Evolutionary conservation across 805 yeast genomes (phyloP).

Genomic region (Wickerhamiella nectarea): DNA sequence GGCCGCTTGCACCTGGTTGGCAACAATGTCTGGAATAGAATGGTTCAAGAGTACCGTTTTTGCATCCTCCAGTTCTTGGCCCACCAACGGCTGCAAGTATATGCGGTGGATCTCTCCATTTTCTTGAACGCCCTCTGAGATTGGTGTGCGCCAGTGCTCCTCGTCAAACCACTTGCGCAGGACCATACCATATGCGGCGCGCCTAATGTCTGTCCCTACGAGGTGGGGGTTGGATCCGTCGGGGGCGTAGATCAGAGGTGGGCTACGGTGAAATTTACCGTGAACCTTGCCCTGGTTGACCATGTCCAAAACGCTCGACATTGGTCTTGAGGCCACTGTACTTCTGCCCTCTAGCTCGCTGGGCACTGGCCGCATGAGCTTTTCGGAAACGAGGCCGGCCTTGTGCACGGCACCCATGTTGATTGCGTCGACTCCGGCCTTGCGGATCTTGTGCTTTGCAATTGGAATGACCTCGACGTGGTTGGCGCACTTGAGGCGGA

Average conservation of each 20-base stretch:
- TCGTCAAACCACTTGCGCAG: not conserved
- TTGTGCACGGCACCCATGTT: constrained; percentile 2
- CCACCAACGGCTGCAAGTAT: not conserved
- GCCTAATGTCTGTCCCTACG: constrained; percentile 3
- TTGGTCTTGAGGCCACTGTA: not conserved
- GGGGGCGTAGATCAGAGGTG: not conserved
- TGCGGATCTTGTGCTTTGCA: not conserved
- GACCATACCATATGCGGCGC: constrained; percentile 1
- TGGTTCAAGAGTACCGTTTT: not conserved
- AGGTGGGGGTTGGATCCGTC: not conserved
- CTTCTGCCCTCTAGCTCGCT: not conserved
- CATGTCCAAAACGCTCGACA: not conserved
- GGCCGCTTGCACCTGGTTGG: not conserved
- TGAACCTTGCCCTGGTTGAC: not conserved
- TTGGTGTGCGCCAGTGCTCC: not conserved
- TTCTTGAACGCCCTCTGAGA: not conserved
- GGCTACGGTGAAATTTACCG: not conserved
- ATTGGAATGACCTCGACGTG: constrained; percentile 3
- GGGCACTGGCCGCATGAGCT: not conserved
- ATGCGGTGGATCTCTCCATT: not conserved
- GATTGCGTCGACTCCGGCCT: not conserved
- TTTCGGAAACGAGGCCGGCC: not conserved
- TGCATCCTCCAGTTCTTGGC: not conserved
- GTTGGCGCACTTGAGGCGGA: not conserved
- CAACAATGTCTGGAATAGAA: not conserved